Conservation (phyloP, 768 basidiomycete species). For the Leccinellum rugosiceps region DNA sequence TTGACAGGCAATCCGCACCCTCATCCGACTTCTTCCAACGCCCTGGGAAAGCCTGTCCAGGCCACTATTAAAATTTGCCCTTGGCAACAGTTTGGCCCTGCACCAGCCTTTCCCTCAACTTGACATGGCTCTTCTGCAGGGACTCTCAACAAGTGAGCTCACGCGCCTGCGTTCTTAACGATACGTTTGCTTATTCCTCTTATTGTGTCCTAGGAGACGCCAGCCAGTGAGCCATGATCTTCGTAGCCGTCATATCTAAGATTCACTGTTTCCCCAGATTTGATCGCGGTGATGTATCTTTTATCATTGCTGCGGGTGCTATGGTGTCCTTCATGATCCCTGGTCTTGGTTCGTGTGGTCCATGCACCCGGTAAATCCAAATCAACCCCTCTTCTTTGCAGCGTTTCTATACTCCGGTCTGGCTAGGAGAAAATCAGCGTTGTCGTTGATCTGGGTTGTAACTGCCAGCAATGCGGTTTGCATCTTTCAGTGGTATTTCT, state of each 20-base stretch:
- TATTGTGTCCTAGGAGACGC: constrained; percentile 16
- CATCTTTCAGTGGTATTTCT: constrained; percentile 80
- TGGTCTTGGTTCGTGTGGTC: constrained; percentile 50
- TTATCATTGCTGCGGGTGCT: constrained; percentile 63
- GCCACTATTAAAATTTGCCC: background rate
- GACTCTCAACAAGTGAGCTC: background rate
- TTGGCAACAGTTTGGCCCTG: background rate
- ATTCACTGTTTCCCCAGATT: constrained; percentile 41
- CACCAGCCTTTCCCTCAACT: background rate
- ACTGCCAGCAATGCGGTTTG: constrained; percentile 70
- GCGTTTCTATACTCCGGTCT: constrained; percentile 75
- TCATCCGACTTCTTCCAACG: background rate
- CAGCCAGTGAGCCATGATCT: constrained; percentile 24
- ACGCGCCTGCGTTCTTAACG: background rate
- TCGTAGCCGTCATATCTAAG: background rate
- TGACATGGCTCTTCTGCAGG: background rate
- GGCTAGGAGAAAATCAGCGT: constrained; percentile 62
- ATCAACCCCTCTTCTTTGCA: constrained; percentile 21
- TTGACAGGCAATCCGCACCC: background rate
- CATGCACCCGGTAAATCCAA: background rate
- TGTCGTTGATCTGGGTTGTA: constrained; percentile 76
- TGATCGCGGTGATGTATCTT: constrained; percentile 68
- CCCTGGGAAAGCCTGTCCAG: background rate
- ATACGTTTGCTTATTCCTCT: constrained; percentile 8
- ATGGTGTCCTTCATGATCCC: constrained; percentile 80